Percentiles rank a stretch among this genome's conserved stretches.
phyloP scores from a whole-genome alignment of 352 stramenopile genomes.

The Phytophthora quininea region DNA sequence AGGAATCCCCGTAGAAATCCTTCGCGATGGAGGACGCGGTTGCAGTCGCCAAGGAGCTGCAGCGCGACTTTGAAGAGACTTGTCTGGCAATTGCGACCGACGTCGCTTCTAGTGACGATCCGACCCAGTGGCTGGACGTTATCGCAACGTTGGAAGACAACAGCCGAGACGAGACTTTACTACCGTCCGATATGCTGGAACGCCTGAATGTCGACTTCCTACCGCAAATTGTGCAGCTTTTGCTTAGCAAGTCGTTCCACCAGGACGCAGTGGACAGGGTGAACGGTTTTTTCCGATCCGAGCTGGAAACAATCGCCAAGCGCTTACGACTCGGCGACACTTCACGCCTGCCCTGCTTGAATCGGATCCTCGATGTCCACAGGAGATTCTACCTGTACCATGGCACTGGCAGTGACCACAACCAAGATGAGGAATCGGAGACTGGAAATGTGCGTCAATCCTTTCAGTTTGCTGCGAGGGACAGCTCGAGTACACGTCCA shows the following conservation, averaged over 20 bases:
- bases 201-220: slow-evolving; percentile 61
- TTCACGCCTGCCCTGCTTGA: slow-evolving; percentile 48
- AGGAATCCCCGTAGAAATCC: too few species aligned
- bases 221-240: slow-evolving; percentile 59
- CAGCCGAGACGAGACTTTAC: neutral
- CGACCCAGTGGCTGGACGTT: slow-evolving; percentile 36
- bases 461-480: slow-evolving; percentile 12
- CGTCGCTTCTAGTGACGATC: slow-evolving; percentile 39
- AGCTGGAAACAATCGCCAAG: slow-evolving; percentile 36
- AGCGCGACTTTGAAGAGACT: slow-evolving; percentile 58
- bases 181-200: slow-evolving; percentile 36
- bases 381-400: slow-evolving; percentile 64
- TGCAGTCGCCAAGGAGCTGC: slow-evolving; percentile 36
- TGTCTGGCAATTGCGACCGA: slow-evolving; percentile 49
- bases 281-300: slow-evolving; percentile 59
- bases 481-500: slow-evolving; percentile 27
- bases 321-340: slow-evolving; percentile 45
- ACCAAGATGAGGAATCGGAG: slow-evolving; percentile 2
- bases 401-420: slow-evolving; percentile 10
- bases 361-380: slow-evolving; percentile 64
- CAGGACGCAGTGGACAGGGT: slow-evolving; percentile 32
- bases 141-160: slow-evolving; percentile 16
- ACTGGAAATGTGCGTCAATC: neutral
- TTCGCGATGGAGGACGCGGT: slow-evolving; percentile 8
- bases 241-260: slow-evolving; percentile 47